phyloP scores from a whole-genome alignment of 2,329 filamentous ascomycete genomes.

The Cladobotryum protrusum region DNA sequence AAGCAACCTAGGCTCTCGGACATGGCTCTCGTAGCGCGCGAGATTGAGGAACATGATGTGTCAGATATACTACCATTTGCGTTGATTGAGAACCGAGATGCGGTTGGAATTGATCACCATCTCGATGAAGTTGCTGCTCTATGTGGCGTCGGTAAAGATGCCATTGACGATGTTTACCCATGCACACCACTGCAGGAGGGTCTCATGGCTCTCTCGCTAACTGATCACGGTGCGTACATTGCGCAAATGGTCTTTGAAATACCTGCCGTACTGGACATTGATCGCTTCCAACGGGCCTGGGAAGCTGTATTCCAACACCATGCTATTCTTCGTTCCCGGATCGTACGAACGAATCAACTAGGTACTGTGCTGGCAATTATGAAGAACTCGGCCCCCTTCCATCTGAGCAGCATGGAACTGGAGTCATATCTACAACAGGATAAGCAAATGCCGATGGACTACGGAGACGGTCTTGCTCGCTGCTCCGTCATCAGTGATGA shows the following conservation, averaged over 20 bases:
- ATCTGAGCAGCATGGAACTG: too few species aligned
- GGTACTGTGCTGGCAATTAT: too few species aligned
- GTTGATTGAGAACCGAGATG: too few species aligned
- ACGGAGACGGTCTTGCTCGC: background rate
- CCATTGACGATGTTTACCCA: background rate
- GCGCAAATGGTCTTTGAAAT: background rate
- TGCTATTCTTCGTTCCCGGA: slow-evolving; percentile 1
- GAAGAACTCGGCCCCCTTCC: too few species aligned
- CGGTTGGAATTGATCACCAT: background rate
- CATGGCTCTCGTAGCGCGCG: background rate
- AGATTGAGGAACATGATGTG: background rate
- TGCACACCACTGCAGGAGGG: slow-evolving; percentile 1
- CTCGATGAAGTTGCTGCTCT: background rate
- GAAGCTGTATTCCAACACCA: background rate
- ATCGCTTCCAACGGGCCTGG: slow-evolving; percentile 10
- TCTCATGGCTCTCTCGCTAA: background rate
- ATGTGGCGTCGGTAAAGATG: too few species aligned
- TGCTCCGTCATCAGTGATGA: too few species aligned
- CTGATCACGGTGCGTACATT: slow-evolving; percentile 1
- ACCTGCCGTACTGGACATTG: background rate
- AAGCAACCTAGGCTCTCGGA: background rate
- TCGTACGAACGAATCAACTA: background rate
- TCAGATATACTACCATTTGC: too few species aligned
- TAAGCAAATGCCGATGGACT: background rate
- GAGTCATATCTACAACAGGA: background rate